Conservation (phyloP, 1,284 basidiomycete species). For the Heterobasidion annosum region DNA sequence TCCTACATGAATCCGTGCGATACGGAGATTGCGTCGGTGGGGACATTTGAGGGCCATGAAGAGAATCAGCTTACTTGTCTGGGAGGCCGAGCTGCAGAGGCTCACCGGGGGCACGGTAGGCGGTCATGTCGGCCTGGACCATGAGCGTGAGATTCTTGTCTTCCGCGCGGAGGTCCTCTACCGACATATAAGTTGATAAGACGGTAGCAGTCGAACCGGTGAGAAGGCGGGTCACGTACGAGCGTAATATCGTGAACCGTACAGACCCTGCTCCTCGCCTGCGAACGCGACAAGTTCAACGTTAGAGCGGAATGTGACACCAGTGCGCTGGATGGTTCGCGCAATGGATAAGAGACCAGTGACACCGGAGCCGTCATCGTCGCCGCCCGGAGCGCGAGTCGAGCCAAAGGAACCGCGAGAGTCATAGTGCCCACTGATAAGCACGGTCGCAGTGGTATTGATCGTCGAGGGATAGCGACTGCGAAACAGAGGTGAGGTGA, state of each 20-base stretch:
- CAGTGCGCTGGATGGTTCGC: slow-evolving; percentile 51
- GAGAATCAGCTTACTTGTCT: slow-evolving; percentile 29
- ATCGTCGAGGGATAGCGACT: slow-evolving; percentile 47
- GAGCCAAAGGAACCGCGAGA: slow-evolving; percentile 80
- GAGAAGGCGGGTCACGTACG: slow-evolving; percentile 27
- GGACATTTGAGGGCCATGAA: too few species aligned
- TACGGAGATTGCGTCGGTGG: background rate
- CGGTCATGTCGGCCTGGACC: slow-evolving; percentile 87
- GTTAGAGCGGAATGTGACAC: slow-evolving; percentile 56
- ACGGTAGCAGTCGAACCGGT: background rate
- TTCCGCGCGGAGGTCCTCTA: slow-evolving; percentile 45
- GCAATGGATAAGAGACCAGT: slow-evolving; percentile 72
- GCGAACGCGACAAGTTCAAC: slow-evolving; percentile 65
- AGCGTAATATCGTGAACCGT: slow-evolving; percentile 60
- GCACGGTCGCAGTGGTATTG: slow-evolving; percentile 48
- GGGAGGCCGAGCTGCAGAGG: slow-evolving; percentile 76
- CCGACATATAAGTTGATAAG: background rate
- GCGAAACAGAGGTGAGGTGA: background rate
- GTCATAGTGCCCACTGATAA: slow-evolving; percentile 81
- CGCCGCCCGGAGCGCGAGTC: slow-evolving; percentile 60
- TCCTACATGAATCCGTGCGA: slow-evolving; percentile 30
- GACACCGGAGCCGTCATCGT: slow-evolving; percentile 81
- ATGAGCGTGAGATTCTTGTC: slow-evolving; percentile 69
- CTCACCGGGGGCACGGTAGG: slow-evolving; percentile 66
- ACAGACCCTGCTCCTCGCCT: slow-evolving; percentile 65